phyloP scores from a whole-genome alignment of 75 land plant species.

The Pinus albicaulis region DNA sequence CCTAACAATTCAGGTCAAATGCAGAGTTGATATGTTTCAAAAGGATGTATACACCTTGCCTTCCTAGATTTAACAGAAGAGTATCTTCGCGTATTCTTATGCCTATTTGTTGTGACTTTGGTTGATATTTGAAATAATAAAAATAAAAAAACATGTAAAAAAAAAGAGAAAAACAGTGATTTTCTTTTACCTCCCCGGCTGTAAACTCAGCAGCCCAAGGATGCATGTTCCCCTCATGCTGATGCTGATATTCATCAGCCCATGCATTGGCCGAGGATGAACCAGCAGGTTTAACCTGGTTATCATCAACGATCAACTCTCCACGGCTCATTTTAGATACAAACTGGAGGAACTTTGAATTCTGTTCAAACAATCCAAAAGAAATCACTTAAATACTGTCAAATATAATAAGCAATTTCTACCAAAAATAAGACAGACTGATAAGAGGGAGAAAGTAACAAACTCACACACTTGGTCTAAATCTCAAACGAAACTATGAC shows the following conservation, averaged over 20 bases:
- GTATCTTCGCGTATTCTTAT: too few relatives aligned
- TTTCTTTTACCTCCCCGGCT: constrained; percentile 38
- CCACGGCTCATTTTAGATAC: constrained; percentile 99
- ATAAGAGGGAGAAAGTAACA: not conserved
- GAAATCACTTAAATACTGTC: not conserved
- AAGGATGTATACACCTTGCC: too few relatives aligned
- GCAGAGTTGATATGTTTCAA: too few relatives aligned
- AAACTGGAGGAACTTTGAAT: constrained; percentile 97
- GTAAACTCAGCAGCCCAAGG: constrained; percentile 78
- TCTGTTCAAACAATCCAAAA: constrained; percentile 40
- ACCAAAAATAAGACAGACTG: not conserved
- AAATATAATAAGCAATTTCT: not conserved
- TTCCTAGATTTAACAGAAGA: too few relatives aligned
- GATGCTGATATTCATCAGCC: constrained; percentile 82
- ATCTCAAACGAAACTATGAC: too few relatives aligned
- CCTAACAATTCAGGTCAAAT: too few relatives aligned
- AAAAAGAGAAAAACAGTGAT: not conserved
- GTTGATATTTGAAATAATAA: too few relatives aligned
- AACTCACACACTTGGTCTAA: not conserved
- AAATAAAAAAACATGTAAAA: not conserved
- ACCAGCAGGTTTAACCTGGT: constrained; percentile 72
- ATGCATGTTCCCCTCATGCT: constrained; percentile 19
- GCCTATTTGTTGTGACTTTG: too few relatives aligned
- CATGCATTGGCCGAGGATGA: constrained; percentile 46
- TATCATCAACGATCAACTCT: constrained; percentile 92